Evolutionary conservation across 495 filamentous ascomycete species (phyloP).

Genomic region (Xylona heveae): DNA sequence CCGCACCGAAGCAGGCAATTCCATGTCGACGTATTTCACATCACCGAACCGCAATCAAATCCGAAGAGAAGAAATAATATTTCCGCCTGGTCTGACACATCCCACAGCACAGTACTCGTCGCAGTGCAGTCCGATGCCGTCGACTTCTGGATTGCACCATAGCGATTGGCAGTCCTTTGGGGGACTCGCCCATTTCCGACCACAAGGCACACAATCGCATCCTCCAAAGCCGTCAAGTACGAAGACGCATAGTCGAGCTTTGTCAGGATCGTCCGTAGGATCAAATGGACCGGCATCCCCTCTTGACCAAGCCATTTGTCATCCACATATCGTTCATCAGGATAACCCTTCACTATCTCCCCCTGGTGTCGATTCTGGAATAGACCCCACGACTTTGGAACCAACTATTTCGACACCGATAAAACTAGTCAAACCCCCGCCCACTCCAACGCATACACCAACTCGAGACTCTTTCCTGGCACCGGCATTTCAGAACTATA

Average conservation of each 20-base stretch:
- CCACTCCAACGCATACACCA: slow-evolving; percentile 24
- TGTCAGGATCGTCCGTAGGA: slow-evolving; percentile 31
- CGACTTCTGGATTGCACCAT: too few species aligned
- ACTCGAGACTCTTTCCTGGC: slow-evolving; percentile 23
- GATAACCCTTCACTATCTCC: slow-evolving; percentile 18
- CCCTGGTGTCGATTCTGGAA: slow-evolving; percentile 13
- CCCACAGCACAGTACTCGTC: too few species aligned
- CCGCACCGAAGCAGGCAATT: too few species aligned
- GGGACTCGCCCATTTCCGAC: neutral
- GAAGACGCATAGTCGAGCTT: slow-evolving; percentile 25
- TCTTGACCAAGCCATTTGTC: slow-evolving; percentile 25
- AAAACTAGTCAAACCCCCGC: slow-evolving; percentile 19
- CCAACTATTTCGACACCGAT: slow-evolving; percentile 12
- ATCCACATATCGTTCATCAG: slow-evolving; percentile 30
- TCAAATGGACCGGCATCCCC: slow-evolving; percentile 32
- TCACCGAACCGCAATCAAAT: too few species aligned
- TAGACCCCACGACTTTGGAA: slow-evolving; percentile 17
- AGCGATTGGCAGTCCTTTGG: slow-evolving; percentile 6
- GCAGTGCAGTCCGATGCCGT: too few species aligned
- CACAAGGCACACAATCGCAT: slow-evolving; percentile 3
- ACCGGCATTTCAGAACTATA: slow-evolving; percentile 25
- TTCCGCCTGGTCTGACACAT: too few species aligned
- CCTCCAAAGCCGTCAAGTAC: slow-evolving; percentile 6
- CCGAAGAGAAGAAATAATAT: too few species aligned
- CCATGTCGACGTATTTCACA: too few species aligned